A percentile compares a stretch with the other conserved stretches of the same genome.
Evolutionary conservation across 208 protist genomes (phyloP).

Genomic region (Crithidia acanthocephali): DNA sequence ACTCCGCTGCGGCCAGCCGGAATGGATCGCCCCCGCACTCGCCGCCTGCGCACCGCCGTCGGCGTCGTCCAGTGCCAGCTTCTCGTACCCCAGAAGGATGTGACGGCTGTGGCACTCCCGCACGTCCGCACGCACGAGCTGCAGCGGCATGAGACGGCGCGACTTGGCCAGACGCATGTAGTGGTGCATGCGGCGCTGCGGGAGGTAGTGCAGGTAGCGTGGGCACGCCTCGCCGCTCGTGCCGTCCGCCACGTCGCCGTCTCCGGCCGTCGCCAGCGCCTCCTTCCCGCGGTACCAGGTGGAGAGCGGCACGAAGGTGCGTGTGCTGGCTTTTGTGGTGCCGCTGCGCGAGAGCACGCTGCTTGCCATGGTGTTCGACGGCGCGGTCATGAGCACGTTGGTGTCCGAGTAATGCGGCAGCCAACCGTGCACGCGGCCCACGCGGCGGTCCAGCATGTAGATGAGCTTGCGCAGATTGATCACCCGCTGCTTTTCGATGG

Average conservation of each 20-base stretch:
- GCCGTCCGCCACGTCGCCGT: constrained; percentile 8
- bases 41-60: background rate
- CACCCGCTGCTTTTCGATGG: constrained; percentile 68
- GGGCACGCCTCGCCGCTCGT: constrained; percentile 19
- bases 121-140: constrained; percentile 50
- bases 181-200: constrained; percentile 47
- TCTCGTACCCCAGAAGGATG: constrained; percentile 73
- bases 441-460: constrained; percentile 66
- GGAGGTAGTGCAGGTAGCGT: constrained; percentile 33
- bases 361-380: background rate
- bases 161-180: constrained; percentile 72
- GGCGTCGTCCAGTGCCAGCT: constrained; percentile 24
- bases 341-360: background rate
- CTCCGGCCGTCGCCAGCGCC: background rate
- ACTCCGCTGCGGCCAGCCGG: constrained; percentile 23
- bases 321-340: background rate
- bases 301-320: constrained; percentile 7
- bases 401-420: constrained; percentile 76
- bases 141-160: constrained; percentile 66
- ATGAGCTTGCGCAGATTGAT: constrained; percentile 82
- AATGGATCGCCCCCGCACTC: background rate
- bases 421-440: constrained; percentile 65
- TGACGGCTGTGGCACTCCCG: constrained; percentile 54
- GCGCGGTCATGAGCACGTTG: constrained; percentile 46
- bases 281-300: constrained; percentile 23